Percentiles rank a stretch among this genome's conserved stretches.
phyloP scores from a whole-genome alignment of 225 moss, liverwort and hornwort species.

The Bryum argenteum region DNA sequence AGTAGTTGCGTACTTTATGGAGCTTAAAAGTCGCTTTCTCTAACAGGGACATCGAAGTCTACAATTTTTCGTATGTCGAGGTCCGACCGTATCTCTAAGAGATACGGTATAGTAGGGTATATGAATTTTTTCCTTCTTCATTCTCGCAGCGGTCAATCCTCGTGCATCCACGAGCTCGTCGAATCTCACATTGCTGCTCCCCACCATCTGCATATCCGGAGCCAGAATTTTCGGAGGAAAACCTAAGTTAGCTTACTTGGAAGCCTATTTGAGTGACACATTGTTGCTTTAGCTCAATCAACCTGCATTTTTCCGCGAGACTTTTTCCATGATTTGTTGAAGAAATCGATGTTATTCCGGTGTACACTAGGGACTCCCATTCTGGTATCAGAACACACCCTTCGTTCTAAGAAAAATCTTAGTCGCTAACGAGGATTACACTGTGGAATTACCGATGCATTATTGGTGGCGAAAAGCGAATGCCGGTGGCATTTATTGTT shows the following conservation, averaged over 20 bases:
- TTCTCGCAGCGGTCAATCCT: background rate
- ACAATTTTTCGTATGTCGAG: too few relatives aligned
- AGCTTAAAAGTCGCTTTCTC: too few relatives aligned
- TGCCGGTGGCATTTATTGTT: conserved; percentile 4
- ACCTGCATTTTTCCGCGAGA: conserved; percentile 21
- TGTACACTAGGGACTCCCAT: background rate
- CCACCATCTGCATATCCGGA: background rate
- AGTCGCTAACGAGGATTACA: too few relatives aligned
- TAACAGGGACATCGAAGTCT: too few relatives aligned
- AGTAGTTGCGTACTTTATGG: too few relatives aligned
- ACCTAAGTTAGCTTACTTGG: background rate
- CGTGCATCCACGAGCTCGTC: background rate
- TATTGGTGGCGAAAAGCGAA: conserved; percentile 21
- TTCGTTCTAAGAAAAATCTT: background rate
- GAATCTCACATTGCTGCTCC: conserved; percentile 1
- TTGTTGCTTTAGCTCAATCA: conserved; percentile 2
- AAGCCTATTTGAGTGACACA: background rate
- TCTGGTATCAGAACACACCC: background rate
- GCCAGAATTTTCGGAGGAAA: conserved; percentile 1
- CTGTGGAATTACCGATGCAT: conserved; percentile 18
- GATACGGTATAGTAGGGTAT: too few relatives aligned
- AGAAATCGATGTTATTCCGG: background rate
- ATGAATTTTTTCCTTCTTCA: too few relatives aligned
- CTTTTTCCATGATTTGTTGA: conserved; percentile 8
- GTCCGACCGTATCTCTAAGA: too few relatives aligned